Evolutionary conservation across 768 basidiomycete genomes (phyloP), one percentile per base, ranked within the genome.

Genomic region (Leccinum truebloodii): DNA sequence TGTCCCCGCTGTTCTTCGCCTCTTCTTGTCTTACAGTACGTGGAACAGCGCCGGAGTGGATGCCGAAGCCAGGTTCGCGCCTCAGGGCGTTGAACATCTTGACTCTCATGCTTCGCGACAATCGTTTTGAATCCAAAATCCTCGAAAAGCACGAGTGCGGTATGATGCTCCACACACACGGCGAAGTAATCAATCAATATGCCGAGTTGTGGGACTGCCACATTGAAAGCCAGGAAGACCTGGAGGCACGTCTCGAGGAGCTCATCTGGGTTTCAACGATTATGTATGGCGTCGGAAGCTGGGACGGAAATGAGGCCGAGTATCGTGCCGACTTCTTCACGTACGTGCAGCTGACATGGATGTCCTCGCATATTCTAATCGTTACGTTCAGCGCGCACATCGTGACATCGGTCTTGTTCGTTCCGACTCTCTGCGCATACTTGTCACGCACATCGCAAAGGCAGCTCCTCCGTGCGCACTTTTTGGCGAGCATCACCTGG

Each of bases 241-340:
- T 86, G 3, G 76, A 78, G 26, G 69, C 73, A 35, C 87, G 85
- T 67, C 73, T 88, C 12, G 85, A 86, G 66, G 88, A 92, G 67
- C 70, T 92, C 12, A 70, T 75, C 7, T 91, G 86, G 83, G 76
- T 78, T 52, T 78, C 78, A 54, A 75, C 74, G 0, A 67, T 88
- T 20, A 77, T 88, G 56, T 91, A 86, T 64, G 86, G 81, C 0
- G 76, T 87, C 24, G 80, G 80, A 37, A 87, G 39, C 39, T 41
- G 39, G 39, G 73, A 76, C 5, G 69, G 70, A 39, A 61, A 60
- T 35, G 65, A 63, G 24, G 63, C 37, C 6, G 65, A 70, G 55
- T 88, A 87, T 74, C 80, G 81, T 52, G 85, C 85, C 1, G 86
- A 90, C 64, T 89, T 91, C 73, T 84, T 86, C 78, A 68, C 77